Evolutionary conservation across 345 rosid species (phyloP).

Genomic region (Bretschneidera sinensis): DNA sequence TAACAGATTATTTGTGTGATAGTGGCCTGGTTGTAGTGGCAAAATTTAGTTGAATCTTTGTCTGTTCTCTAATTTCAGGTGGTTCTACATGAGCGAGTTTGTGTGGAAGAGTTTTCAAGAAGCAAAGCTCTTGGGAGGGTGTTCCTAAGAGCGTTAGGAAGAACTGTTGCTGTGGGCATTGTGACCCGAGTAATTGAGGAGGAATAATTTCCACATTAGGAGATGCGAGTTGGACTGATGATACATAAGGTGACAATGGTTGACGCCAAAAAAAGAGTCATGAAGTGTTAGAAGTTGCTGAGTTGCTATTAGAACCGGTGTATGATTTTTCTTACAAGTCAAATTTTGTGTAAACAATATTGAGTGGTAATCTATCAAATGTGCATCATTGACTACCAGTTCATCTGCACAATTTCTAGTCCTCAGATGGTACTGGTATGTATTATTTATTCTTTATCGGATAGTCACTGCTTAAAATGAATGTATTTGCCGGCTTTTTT

Average conservation of each 20-base stretch:
- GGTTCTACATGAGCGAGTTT: slow-evolving; percentile 48
- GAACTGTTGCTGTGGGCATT: slow-evolving; percentile 71
- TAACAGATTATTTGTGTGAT: neutral
- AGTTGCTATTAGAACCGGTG: no score
- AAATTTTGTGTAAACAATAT: neutral
- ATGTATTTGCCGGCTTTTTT: no score
- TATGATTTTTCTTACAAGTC: no score
- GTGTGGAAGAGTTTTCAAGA: slow-evolving; percentile 62
- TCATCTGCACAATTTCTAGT: neutral
- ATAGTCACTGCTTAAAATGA: no score
- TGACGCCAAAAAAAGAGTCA: no score
- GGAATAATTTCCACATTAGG: neutral
- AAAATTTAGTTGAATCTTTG: slow-evolving; percentile 8
- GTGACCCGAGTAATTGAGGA: slow-evolving; percentile 61
- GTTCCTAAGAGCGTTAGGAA: slow-evolving; percentile 71
- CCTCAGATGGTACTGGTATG: neutral
- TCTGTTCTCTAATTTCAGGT: slow-evolving; percentile 40
- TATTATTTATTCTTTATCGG: no score
- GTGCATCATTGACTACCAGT: neutral
- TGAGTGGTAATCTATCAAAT: neutral
- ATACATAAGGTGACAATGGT: neutral
- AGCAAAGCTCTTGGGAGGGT: slow-evolving; percentile 87
- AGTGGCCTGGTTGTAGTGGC: neutral
- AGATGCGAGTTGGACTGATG: neutral
- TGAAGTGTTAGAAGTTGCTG: no score